These are phyloP conservation scores for Ceratocystis destructans DNA, from an alignment of 2,329 filamentous ascomycete species.

Conservation along the genomic window DNA sequence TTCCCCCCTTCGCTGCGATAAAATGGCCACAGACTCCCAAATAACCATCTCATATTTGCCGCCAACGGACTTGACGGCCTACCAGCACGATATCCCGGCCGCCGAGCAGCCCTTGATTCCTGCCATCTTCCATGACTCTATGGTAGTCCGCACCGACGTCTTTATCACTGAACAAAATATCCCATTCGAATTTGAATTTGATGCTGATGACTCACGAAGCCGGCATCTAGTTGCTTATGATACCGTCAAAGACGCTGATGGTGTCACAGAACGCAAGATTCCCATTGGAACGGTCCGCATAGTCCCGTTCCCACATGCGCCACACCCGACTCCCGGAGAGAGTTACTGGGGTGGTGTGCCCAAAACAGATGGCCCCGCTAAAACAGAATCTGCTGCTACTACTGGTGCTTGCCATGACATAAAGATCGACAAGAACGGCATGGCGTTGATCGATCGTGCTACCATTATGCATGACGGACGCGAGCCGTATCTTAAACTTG, in stretches of 20 bases:
- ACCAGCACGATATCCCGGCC: conserved; percentile 2
- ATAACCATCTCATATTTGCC: conserved; percentile 7
- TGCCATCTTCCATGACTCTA: conserved; percentile 46
- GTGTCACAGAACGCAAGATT: conserved; percentile 31
- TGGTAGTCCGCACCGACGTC: conserved; percentile 47
- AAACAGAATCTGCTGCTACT: too few species aligned
- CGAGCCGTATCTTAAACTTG: conserved; percentile 73
- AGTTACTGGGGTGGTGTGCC: conserved; percentile 35
- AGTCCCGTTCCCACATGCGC: conserved; percentile 63
- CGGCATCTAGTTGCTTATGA: conserved; percentile 86
- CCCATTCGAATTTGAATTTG: conserved; percentile 56
- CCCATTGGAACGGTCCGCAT: conserved; percentile 67
- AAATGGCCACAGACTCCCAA: neutral
- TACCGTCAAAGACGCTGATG: conserved; percentile 26
- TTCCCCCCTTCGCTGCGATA: neutral
- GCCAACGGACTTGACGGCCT: conserved; percentile 10
- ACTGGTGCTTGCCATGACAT: conserved; percentile 18
- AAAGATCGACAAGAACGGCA: conserved; percentile 14
- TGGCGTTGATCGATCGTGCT: conserved; percentile 28
- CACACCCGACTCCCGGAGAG: conserved; percentile 43
- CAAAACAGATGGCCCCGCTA: conserved; percentile 19
- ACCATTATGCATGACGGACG: conserved; percentile 43
- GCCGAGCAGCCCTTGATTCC: conserved; percentile 36
- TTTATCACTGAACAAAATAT: conserved; percentile 48
- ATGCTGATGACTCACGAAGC: conserved; percentile 62